Evolutionary conservation across 176 grass and related monocot species (phyloP).

Genomic region (Alloteropsis semialata): DNA sequence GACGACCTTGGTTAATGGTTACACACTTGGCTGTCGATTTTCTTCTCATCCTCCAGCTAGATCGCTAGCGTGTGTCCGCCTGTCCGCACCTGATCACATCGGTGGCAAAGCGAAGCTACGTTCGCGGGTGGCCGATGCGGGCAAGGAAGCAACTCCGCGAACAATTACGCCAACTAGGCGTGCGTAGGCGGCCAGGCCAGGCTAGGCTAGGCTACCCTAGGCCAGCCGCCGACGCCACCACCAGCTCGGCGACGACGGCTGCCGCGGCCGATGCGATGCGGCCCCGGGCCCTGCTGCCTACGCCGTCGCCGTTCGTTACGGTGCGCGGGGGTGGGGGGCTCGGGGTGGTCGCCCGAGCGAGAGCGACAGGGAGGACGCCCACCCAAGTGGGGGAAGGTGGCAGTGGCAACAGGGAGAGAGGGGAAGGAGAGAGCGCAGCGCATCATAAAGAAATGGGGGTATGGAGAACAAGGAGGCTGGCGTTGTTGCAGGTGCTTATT

Average conservation of each 20-base stretch:
- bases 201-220: neutral
- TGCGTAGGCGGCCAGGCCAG: neutral
- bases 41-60: neutral
- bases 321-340: neutral
- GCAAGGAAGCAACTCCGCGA: conserved; percentile 24
- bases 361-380: conserved; percentile 31
- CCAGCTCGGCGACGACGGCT: neutral
- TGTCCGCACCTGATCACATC: conserved; percentile 27
- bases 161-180: conserved; percentile 5
- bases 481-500: conserved; percentile 3
- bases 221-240: conserved; percentile 8
- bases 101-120: neutral
- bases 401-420: neutral
- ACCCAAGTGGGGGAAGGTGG: conserved; percentile 12
- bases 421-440: neutral
- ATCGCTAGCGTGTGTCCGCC: neutral
- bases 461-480: conserved; percentile 22
- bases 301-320: neutral
- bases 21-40: neutral
- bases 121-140: conserved; percentile 29
- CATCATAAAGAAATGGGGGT: neutral
- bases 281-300: no score
- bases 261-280: neutral
- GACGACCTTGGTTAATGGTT: conserved; percentile 10
- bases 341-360: conserved; percentile 25